phyloP scores from a whole-genome alignment of 192 early-diverging fungal genomes.

The Coemansia sp. region DNA sequence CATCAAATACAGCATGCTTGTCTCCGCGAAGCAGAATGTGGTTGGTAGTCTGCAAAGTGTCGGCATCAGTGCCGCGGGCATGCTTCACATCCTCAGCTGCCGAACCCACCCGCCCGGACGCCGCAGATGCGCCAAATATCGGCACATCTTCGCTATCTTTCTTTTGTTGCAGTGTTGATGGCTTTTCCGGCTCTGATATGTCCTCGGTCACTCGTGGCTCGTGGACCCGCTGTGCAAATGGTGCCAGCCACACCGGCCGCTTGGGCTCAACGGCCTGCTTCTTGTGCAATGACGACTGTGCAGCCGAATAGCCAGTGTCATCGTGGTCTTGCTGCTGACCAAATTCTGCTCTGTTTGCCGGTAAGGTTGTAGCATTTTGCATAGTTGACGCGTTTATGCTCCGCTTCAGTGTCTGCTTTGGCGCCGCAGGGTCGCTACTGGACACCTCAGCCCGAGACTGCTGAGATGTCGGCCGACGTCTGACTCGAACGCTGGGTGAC shows the following conservation, averaged over 20 bases:
- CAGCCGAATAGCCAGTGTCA: background rate
- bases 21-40: slow-evolving; percentile 27
- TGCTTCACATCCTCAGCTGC: background rate
- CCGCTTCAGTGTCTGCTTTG: slow-evolving; percentile 7
- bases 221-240: background rate
- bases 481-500: slow-evolving; percentile 30
- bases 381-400: background rate
- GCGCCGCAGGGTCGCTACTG: background rate
- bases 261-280: slow-evolving; percentile 12
- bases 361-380: background rate
- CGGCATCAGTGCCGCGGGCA: background rate
- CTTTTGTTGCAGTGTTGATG: background rate
- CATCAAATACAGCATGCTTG: slow-evolving; percentile 30
- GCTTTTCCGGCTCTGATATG: background rate
- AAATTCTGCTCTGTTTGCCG: background rate
- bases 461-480: slow-evolving; percentile 13
- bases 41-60: background rate
- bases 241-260: slow-evolving; percentile 17
- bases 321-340: background rate
- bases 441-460: slow-evolving; percentile 1
- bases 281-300: slow-evolving; percentile 7
- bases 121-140: background rate
- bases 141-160: background rate
- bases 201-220: background rate
- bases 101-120: background rate